These are phyloP conservation scores for Pyrenula aspistea DNA, from an alignment of 495 filamentous ascomycete genomes.

Conservation along the genomic window DNA sequence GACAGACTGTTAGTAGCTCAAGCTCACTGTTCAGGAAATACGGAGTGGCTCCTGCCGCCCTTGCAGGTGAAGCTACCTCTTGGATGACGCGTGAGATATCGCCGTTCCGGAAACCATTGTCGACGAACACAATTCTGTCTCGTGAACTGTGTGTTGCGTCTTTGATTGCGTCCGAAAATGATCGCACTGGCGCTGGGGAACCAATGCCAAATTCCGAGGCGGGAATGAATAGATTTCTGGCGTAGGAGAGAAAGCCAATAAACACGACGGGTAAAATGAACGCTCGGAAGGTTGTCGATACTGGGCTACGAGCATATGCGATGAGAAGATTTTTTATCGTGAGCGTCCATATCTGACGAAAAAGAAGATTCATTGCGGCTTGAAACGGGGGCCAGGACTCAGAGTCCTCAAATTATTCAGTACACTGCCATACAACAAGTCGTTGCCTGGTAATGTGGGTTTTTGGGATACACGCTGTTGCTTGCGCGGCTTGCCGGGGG, in stretches of 20 bases:
- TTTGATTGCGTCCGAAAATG: constrained; percentile 44
- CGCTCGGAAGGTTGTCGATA: constrained; percentile 53
- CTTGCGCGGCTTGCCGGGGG: not conserved
- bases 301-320: constrained; percentile 47
- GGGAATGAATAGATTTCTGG: constrained; percentile 55
- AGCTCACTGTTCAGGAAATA: constrained; percentile 34
- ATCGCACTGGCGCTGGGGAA: constrained; percentile 38
- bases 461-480: too few species aligned
- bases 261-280: constrained; percentile 62
- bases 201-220: constrained; percentile 59
- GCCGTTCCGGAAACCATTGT: constrained; percentile 57
- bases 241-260: constrained; percentile 53
- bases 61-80: constrained; percentile 37
- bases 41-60: constrained; percentile 41
- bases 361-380: constrained; percentile 2
- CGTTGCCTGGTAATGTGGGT: not conserved
- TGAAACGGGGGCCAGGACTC: too few species aligned
- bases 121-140: constrained; percentile 65
- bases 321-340: constrained; percentile 64
- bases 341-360: constrained; percentile 61
- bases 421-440: not conserved
- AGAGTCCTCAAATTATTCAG: not conserved
- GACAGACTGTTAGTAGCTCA: constrained; percentile 49
- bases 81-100: constrained; percentile 63
- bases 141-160: constrained; percentile 32